Percentiles rank a stretch among this genome's conserved stretches.
phyloP scores from a whole-genome alignment of 208 protist genomes.

The Wallacemonas sp. region DNA sequence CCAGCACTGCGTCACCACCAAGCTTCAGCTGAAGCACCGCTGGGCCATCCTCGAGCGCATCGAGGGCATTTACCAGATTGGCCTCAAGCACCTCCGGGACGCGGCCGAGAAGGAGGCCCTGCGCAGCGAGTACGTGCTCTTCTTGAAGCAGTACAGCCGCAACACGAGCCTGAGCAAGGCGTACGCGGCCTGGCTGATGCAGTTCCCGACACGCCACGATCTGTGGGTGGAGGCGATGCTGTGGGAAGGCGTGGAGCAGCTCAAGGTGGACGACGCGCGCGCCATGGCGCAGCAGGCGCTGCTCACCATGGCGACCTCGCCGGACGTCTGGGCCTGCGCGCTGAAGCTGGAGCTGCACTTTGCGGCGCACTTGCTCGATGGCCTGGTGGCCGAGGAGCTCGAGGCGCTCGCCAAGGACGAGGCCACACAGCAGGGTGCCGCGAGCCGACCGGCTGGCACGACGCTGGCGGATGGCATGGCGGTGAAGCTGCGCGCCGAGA shows the following conservation, averaged over 20 bases:
- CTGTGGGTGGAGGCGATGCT: slow-evolving; percentile 82
- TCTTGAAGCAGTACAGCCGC: slow-evolving; percentile 69
- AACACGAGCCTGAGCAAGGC: slow-evolving; percentile 61
- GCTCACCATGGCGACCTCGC: slow-evolving; percentile 51
- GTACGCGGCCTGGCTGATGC: slow-evolving; percentile 75
- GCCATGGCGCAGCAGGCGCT: slow-evolving; percentile 81
- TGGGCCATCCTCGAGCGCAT: slow-evolving; percentile 83
- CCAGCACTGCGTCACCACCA: slow-evolving; percentile 64
- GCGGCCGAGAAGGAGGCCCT: slow-evolving; percentile 53
- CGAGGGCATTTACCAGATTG: slow-evolving; percentile 83
- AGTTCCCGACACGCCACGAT: slow-evolving; percentile 59
- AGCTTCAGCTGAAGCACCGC: slow-evolving; percentile 77
- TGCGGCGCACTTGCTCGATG: slow-evolving; percentile 47
- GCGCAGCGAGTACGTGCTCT: slow-evolving; percentile 57
- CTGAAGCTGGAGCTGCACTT: slow-evolving; percentile 79
- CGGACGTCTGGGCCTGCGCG: slow-evolving; percentile 69
- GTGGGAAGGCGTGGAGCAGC: slow-evolving; percentile 58
- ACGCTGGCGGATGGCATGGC: slow-evolving; percentile 24
- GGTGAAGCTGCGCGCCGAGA: slow-evolving; percentile 52
- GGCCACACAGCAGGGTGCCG: slow-evolving; percentile 12
- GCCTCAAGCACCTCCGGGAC: slow-evolving; percentile 70
- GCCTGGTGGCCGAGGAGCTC: slow-evolving; percentile 42
- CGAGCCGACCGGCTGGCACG: neutral
- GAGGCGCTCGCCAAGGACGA: slow-evolving; percentile 29
- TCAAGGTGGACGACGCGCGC: slow-evolving; percentile 77